phyloP scores from a whole-genome alignment of 176 grass and related monocot species.

The Metroxylon sagu region DNA sequence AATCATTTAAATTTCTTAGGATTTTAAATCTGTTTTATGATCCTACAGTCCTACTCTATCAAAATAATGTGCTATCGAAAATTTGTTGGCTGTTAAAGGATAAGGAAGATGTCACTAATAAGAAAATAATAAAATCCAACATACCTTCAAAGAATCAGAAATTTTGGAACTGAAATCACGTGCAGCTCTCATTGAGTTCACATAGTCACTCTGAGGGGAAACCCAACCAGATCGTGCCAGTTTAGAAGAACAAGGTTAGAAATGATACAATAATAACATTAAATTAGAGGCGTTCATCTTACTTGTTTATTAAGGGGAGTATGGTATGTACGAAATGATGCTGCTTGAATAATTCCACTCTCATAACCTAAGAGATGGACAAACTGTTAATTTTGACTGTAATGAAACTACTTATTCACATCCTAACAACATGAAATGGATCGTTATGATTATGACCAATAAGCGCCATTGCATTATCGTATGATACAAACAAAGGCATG shows the following conservation, averaged over 20 bases:
- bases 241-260: slow-evolving; percentile 8
- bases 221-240: slow-evolving; percentile 13
- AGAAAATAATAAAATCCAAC: slow-evolving; percentile 2
- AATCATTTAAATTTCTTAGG: too few species aligned
- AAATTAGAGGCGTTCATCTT: slow-evolving; percentile 19
- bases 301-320: slow-evolving; percentile 99
- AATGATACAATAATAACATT: slow-evolving; percentile 4
- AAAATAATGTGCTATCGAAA: too few species aligned
- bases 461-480: too few species aligned
- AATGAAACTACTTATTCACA: too few species aligned
- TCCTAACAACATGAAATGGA: too few species aligned
- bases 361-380: slow-evolving; percentile 55
- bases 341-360: slow-evolving; percentile 68
- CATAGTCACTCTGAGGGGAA: slow-evolving; percentile 68
- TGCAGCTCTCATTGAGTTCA: slow-evolving; percentile 87
- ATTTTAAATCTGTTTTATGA: too few species aligned
- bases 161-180: slow-evolving; percentile 84
- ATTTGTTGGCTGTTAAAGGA: too few species aligned
- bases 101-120: too few species aligned
- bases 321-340: slow-evolving; percentile 90
- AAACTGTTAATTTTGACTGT: not conserved
- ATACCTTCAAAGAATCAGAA: slow-evolving; percentile 84
- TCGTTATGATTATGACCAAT: too few species aligned
- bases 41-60: too few species aligned
- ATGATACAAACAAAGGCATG: slow-evolving; percentile 4